Evolutionary conservation across 441 rosid genomes (phyloP).

Genomic region (Populus hybrid): DNA sequence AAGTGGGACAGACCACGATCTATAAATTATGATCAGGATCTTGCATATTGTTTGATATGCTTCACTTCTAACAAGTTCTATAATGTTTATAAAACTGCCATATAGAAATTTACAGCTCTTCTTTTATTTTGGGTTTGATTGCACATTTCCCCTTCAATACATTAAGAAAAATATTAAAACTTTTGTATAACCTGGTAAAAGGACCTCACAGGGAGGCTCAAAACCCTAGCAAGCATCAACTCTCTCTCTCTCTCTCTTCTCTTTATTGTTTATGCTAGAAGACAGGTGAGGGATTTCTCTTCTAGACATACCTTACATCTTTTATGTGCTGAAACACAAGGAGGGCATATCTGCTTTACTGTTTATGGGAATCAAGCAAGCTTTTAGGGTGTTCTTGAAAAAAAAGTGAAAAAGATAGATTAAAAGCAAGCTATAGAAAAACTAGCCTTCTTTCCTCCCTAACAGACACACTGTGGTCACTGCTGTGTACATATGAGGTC

Average conservation of each 20-base stretch:
- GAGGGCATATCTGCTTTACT: slow-evolving; percentile 28
- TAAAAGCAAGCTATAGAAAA: neutral
- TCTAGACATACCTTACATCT: slow-evolving; percentile 16
- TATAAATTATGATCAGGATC: neutral
- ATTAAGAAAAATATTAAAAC: neutral
- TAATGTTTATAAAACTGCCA: neutral
- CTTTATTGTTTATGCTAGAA: neutral
- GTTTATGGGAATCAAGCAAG: slow-evolving; percentile 29
- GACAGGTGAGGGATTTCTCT: slow-evolving; percentile 13
- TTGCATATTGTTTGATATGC: neutral
- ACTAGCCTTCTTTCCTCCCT: neutral
- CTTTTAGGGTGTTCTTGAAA: slow-evolving; percentile 19
- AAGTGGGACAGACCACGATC: neutral
- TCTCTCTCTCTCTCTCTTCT: neutral
- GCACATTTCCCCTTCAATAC: neutral
- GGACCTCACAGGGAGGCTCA: neutral
- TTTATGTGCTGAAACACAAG: slow-evolving; percentile 26
- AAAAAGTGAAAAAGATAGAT: neutral
- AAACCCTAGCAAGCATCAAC: slow-evolving; percentile 23
- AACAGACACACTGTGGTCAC: neutral
- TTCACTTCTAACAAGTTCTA: neutral
- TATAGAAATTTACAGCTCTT: neutral
- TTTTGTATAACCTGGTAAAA: neutral
- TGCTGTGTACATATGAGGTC: neutral
- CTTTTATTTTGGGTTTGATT: neutral